Base-by-base conservation (phyloP, 352 stramenopile species). In the Phytophthora quininea region DNA sequence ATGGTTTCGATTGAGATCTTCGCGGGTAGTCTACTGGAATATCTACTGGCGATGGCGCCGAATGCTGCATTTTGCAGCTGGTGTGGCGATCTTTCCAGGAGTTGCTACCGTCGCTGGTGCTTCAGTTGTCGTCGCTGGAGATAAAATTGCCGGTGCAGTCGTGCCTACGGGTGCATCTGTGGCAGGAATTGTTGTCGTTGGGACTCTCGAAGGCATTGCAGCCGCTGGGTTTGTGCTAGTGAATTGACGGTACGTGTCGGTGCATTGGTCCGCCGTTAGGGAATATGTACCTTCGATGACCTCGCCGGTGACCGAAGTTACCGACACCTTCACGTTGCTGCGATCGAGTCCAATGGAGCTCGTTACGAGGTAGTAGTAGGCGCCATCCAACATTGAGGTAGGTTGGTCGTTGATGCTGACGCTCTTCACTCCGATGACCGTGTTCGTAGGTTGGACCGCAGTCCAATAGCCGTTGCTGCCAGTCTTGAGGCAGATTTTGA, bases 391-490 rank as follows among this genome's bases (percentile, higher is more conserved):
- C 56, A 76, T 74, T 24, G 54, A 53, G 2, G 75, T 52, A 5
- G 38, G 19, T n/a, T 65, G 54, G 30, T 59, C 62, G 43, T 79
- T 76, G 27, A 86, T 73, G 32, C 24, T 82, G 48, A 86, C 62
- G 30, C 48, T 76, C 54, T 77, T 56, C n/a, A 86, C 58, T 35
- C 72, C 75, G 0, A 69, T 55, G 10, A 76, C 8, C 5, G 54
- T 64, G 63, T 84, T 84, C 8, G 64, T 76, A 3, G 77, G 77
- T 45, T 86, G 77, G 1, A 86, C 61, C 10, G 69, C 76, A 29
- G 69, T 49, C 77, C 75, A 86, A 32, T 62, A 79, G 12, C 51
- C 58, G 56, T 69, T 76, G 56, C 69, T 80, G 11, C 75, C 75
- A n/a, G 35, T 47, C 46, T 86, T 82, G 12, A 75, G 58, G 51